These are phyloP conservation scores for Coprinellus micaceus DNA, from an alignment of 768 basidiomycete species.

Conservation along the genomic window DNA sequence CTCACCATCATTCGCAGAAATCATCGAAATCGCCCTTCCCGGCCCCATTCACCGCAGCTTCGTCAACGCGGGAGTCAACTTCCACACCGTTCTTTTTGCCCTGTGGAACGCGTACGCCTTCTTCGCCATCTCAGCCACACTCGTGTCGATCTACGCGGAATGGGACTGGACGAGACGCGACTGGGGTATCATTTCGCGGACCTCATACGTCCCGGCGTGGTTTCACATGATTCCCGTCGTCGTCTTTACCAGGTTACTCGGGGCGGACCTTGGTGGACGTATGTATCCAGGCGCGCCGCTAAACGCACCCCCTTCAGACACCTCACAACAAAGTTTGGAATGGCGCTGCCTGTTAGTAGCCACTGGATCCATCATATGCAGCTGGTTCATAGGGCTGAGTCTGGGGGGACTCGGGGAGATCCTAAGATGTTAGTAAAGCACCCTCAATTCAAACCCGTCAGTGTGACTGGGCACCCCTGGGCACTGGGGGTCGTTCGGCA, in stretches of 20 bases:
- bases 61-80: background rate
- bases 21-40: background rate
- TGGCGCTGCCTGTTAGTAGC: background rate
- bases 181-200: background rate
- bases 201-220: background rate
- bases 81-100: background rate
- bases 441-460: too few relatives aligned
- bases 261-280: background rate
- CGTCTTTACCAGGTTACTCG: background rate
- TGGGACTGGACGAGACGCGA: slow-evolving; percentile 3
- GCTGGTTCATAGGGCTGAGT: background rate
- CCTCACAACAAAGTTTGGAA: too few relatives aligned
- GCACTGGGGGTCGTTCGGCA: too few relatives aligned
- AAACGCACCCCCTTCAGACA: too few relatives aligned
- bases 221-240: slow-evolving; percentile 1
- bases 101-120: background rate
- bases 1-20: background rate
- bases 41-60: background rate
- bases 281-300: too few relatives aligned
- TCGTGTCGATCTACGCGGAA: background rate
- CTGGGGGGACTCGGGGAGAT: background rate
- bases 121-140: background rate
- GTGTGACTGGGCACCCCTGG: too few relatives aligned
- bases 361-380: background rate
- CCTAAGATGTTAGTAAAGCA: too few relatives aligned